Evolutionary conservation across 2,329 filamentous ascomycete species (phyloP).

Genomic region (Sarocladium brachiariae): DNA sequence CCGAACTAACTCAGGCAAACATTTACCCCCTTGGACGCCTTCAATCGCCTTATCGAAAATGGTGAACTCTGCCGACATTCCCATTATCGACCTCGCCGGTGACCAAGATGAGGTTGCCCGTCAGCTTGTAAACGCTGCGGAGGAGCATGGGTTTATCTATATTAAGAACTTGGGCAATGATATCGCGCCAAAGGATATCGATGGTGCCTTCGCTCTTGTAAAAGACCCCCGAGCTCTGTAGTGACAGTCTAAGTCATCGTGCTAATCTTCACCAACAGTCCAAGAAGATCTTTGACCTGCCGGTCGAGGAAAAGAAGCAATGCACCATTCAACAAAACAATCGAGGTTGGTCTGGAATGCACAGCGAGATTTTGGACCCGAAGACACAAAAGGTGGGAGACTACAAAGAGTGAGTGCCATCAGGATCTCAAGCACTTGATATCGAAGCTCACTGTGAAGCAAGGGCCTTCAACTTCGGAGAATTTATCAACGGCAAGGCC

Average conservation of each 20-base stretch:
- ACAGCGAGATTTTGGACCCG: slow-evolving; percentile 81
- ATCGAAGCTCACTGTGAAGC: too few species aligned
- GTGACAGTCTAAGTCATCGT: neutral
- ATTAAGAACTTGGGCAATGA: slow-evolving; percentile 67
- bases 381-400: slow-evolving; percentile 73
- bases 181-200: slow-evolving; percentile 60
- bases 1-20: too few species aligned
- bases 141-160: slow-evolving; percentile 83
- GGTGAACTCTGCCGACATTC: slow-evolving; percentile 47
- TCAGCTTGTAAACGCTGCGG: slow-evolving; percentile 71
- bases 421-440: too few species aligned
- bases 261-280: slow-evolving; percentile 36
- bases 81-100: slow-evolving; percentile 71
- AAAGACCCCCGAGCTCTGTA: slow-evolving; percentile 14
- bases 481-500: slow-evolving; percentile 61
- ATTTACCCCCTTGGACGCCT: neutral
- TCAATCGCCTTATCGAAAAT: slow-evolving; percentile 12
- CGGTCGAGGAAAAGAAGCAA: slow-evolving; percentile 62
- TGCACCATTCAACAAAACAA: slow-evolving; percentile 77
- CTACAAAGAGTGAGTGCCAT: slow-evolving; percentile 77
- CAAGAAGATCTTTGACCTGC: slow-evolving; percentile 62
- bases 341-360: slow-evolving; percentile 82
- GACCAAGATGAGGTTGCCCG: slow-evolving; percentile 53
- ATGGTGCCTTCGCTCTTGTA: slow-evolving; percentile 69
- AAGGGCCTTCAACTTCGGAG: slow-evolving; percentile 90